Evolutionary conservation across 2,329 filamentous ascomycete species (phyloP), one percentile per base, ranked within the genome.

Genomic region (Arachnopeziza araneosa): DNA sequence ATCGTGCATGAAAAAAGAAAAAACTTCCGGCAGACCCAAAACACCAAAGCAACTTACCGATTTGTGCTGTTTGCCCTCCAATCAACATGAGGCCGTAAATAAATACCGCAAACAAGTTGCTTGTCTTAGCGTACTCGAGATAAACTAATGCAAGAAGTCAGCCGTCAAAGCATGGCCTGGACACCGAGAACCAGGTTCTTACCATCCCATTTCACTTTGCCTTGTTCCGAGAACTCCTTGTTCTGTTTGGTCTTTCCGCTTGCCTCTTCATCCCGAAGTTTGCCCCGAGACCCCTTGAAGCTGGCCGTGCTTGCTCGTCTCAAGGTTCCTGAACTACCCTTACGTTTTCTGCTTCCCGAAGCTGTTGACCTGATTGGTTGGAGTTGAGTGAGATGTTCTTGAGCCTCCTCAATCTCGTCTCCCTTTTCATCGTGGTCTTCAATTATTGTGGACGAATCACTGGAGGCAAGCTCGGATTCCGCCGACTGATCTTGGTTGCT

Each of bases 151-250:
- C 36, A 36, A 63, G 24, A 6, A 50, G 60, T 70, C 53, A 70
- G 67, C 57, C 53, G 66, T 57, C 48, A 52, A 58, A 58, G n/a
- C 58, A 50, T 54, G 50, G 23, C 22, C 44, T 44, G 52, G 7
- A 50, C 50, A 50, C 52, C 48, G 49, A 56, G 50, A 48, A 56
- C 50, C 22, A 54, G 57, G 22, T 19, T 36, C 75, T 52, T 71
- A 78, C 77, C 75, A 65, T 87, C 83, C 93, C 95, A 98, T 75
- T 97, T 98, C 68, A 99, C 95, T 74, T 98, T 97, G 70, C 95
- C 95, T 76, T 99, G 92, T 74, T 99, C 92, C 1, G 85, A 83
- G 66, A 89, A 88, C 74, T 99, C 95, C 75, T 96, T 96, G 59
- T 81, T 82, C 75, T 97, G 93, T 71, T 87, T 91, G 52, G 89